A percentile compares a stretch with the other conserved stretches of the same genome.
Evolutionary conservation across 306 rosid species (phyloP).

Genomic region (Prunus mongolica): DNA sequence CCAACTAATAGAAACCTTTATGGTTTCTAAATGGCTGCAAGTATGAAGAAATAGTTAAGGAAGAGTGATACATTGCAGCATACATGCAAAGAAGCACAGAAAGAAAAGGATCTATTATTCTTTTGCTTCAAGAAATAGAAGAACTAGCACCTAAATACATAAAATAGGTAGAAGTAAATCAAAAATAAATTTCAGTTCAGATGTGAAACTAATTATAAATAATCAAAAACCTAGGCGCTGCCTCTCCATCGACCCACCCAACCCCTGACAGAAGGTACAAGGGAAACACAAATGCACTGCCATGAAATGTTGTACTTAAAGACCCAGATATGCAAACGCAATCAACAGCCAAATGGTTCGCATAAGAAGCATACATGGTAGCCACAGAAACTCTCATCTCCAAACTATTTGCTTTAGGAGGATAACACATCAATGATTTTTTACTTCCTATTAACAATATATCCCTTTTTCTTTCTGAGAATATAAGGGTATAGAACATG

Average conservation of each 20-base stretch:
- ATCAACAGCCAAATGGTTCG: background rate
- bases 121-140: background rate
- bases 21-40: conserved; percentile 58
- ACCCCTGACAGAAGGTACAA: background rate
- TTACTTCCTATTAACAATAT: background rate
- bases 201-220: background rate
- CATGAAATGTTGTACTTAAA: background rate
- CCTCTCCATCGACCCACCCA: background rate
- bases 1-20: conserved; percentile 64
- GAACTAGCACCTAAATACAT: background rate
- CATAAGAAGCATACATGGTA: background rate
- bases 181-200: background rate
- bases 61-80: background rate
- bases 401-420: background rate
- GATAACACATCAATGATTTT: background rate
- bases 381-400: background rate
- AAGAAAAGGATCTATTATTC: background rate
- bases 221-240: background rate
- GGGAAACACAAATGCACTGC: background rate
- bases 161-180: background rate
- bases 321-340: background rate
- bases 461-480: background rate
- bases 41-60: background rate
- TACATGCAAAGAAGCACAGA: background rate
- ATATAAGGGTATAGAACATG: background rate